A percentile compares a stretch with the other conserved stretches of the same genome.
Evolutionary conservation across 768 basidiomycete genomes (phyloP).

Genomic region (Xerocomellus amylosporus): DNA sequence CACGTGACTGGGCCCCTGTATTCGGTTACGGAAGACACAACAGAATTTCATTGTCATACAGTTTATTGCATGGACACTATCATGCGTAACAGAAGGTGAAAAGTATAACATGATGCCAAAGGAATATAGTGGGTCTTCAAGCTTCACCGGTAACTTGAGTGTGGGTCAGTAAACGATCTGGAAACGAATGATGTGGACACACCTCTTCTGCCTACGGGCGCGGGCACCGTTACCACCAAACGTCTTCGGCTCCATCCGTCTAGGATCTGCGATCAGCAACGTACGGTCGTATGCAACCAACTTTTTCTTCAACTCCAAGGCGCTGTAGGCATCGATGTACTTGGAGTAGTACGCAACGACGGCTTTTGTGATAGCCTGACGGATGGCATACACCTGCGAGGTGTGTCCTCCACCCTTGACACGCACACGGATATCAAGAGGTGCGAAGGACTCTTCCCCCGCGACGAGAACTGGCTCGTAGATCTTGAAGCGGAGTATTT

Average conservation of each 20-base stretch:
- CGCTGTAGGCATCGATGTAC: constrained; percentile 96
- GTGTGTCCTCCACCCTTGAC: constrained; percentile 99
- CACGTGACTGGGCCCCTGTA: constrained; percentile 11
- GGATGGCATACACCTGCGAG: constrained; percentile 97
- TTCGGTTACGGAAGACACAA: not conserved
- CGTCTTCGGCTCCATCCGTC: constrained; percentile 99
- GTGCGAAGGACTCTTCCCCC: constrained; percentile 82
- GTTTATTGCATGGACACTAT: constrained; percentile 35
- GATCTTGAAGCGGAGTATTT: constrained; percentile 95
- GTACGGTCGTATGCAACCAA: constrained; percentile 93
- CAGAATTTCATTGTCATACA: constrained; percentile 21
- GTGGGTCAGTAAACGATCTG: constrained; percentile 10
- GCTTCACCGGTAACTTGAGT: constrained; percentile 69
- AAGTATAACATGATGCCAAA: constrained; percentile 45
- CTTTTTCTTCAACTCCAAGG: constrained; percentile 98
- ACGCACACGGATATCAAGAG: constrained; percentile 93
- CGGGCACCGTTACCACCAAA: constrained; percentile 98
- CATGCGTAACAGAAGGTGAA: constrained; percentile 35
- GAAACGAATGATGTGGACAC: constrained; percentile 1
- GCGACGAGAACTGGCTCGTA: constrained; percentile 96
- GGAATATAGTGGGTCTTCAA: constrained; percentile 31
- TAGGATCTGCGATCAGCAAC: constrained; percentile 87
- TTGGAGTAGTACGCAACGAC: constrained; percentile 98
- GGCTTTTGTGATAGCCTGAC: constrained; percentile 98
- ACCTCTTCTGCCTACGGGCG: constrained; percentile 98